Base-by-base conservation (phyloP, 2,329 filamentous ascomycete genomes). In the Sclerotinia sclerotiorum region DNA sequence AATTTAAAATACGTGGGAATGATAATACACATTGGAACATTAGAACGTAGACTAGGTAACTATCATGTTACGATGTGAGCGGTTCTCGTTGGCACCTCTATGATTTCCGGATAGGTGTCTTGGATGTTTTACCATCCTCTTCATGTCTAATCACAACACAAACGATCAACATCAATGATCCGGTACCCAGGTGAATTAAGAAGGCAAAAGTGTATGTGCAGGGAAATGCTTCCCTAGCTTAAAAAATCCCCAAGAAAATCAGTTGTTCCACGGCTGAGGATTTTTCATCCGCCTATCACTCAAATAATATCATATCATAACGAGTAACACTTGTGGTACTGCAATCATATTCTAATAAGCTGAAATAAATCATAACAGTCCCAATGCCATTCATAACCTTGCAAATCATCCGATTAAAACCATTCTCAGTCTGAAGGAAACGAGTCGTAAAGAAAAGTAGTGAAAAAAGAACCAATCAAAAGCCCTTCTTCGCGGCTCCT, bases 321-420 rank as follows among this genome's bases (percentile, higher is more conserved):
- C 15, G 29, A 51, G 29, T 39, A 27, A 2, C 11, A 27, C 13
- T 27, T 24, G 27, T 11, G 60, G 24, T n/a, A 21, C 46, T 51
- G 60, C 51, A 63, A 63, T 63, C 29, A 51, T 27, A 63, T 63
- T 63, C 60, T 63, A 51, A 57, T 24, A 57, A 27, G n/a, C 46
- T 63, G 39, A 63, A 63, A 63, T 35, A 32, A 63, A 63, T 27
- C n/a, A 51, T 51, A 63, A 51, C 46, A 39, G 13, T 6, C 32
- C 21, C 15, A 63, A 48, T 51, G 39, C 32, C 60, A 62, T 62
- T 62, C 46, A 7, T 63, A 39, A 11, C 21, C 60, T 29, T 35
- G 51, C 39, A 51, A 51, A 51, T 51, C 46, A 51, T 63, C 60
- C 60, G 51, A 63, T 63, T 63, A 63, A 51, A 51, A 51, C 2